phyloP scores from a whole-genome alignment of 2,329 filamentous ascomycete species.

The Elsinoe batatas region DNA sequence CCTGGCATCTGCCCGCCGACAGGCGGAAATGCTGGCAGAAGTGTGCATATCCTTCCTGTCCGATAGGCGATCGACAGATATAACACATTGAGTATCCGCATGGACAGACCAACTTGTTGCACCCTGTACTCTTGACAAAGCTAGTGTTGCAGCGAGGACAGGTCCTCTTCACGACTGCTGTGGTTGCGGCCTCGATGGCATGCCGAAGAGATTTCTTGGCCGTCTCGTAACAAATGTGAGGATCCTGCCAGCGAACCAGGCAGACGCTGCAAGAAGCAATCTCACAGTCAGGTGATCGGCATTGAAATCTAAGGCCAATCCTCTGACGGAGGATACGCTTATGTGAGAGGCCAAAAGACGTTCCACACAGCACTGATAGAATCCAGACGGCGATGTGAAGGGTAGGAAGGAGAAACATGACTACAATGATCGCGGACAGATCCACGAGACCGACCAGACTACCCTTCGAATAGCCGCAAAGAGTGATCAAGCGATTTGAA shows the following conservation, averaged over 20 bases:
- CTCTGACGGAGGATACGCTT: slow-evolving; percentile 58
- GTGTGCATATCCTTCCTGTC: slow-evolving; percentile 72
- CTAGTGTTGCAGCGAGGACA: slow-evolving; percentile 85
- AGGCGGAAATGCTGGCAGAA: slow-evolving; percentile 94
- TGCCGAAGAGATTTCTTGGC: slow-evolving; percentile 72
- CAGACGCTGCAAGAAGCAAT: slow-evolving; percentile 73
- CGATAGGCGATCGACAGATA: slow-evolving; percentile 61
- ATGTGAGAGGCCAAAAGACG: slow-evolving; percentile 50
- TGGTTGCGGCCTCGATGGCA: slow-evolving; percentile 86
- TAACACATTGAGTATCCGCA: slow-evolving; percentile 99
- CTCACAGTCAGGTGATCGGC: slow-evolving; percentile 58
- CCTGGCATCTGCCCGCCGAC: slow-evolving; percentile 61
- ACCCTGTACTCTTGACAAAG: slow-evolving; percentile 88
- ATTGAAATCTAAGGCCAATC: slow-evolving; percentile 67
- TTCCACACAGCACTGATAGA: slow-evolving; percentile 26
- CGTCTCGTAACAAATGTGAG: slow-evolving; percentile 83
- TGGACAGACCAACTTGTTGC: slow-evolving; percentile 92
- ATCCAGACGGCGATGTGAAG: slow-evolving; percentile 41
- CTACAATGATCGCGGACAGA: slow-evolving; percentile 37
- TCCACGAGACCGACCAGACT: slow-evolving; percentile 21
- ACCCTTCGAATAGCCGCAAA: slow-evolving; percentile 28
- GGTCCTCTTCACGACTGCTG: slow-evolving; percentile 85
- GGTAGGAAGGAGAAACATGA: slow-evolving; percentile 45
- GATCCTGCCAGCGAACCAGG: slow-evolving; percentile 71
- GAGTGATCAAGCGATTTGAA: slow-evolving; percentile 35